Evolutionary conservation across 1,139 yeast species (phyloP).

Genomic region (Sugiyamaella xylanicola): DNA sequence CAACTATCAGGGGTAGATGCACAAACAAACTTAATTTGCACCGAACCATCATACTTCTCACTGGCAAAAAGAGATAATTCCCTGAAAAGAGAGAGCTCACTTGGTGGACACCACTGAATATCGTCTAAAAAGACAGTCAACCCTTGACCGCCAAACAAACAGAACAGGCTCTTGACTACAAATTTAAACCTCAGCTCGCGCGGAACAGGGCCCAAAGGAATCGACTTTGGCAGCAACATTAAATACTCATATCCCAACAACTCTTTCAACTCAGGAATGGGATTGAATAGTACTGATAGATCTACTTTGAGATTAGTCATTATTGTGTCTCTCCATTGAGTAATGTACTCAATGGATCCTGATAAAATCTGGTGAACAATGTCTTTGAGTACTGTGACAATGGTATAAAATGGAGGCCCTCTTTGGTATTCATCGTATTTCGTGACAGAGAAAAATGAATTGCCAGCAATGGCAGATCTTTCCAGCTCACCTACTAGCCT

Average conservation of each 20-base stretch:
- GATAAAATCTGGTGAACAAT: conserved; percentile 51
- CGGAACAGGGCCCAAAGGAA: conserved; percentile 37
- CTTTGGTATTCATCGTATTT: conserved; percentile 46
- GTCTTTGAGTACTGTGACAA: conserved; percentile 46
- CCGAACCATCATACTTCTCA: conserved; percentile 33
- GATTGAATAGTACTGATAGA: conserved; percentile 47
- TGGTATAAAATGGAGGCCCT: conserved; percentile 41
- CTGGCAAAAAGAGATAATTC: conserved; percentile 36
- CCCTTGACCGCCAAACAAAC: conserved; percentile 49
- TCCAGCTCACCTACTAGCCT: conserved; percentile 50
- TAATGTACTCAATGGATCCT: conserved; percentile 45
- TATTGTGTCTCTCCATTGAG: conserved; percentile 50
- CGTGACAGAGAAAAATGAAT: conserved; percentile 49
- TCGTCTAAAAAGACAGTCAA: conserved; percentile 54
- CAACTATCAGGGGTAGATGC: conserved; percentile 34
- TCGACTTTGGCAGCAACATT: conserved; percentile 32
- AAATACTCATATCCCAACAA: conserved; percentile 51
- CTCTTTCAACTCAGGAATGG: conserved; percentile 51
- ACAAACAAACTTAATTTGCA: conserved; percentile 36
- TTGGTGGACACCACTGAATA: conserved; percentile 49
- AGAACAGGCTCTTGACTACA: conserved; percentile 49
- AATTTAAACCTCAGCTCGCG: conserved; percentile 51
- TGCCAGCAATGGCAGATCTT: conserved; percentile 45
- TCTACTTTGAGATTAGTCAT: conserved; percentile 49
- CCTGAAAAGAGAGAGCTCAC: conserved; percentile 37